Evolutionary conservation across 2,329 filamentous ascomycete genomes (phyloP).

Genomic region (Fulvia fulva): DNA sequence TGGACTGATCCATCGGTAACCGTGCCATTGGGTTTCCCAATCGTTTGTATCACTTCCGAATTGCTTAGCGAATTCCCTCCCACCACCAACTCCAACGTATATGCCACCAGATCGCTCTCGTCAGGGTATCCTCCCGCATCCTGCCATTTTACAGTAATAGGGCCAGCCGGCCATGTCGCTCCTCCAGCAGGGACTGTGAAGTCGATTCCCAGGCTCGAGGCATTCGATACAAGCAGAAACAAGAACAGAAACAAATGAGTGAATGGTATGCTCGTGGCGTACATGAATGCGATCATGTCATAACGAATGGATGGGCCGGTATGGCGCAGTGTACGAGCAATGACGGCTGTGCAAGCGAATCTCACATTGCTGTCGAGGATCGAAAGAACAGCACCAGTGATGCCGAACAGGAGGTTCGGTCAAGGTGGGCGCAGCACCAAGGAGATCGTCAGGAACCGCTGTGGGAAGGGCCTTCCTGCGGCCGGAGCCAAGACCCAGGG

Average conservation of each 20-base stretch:
- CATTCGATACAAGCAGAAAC: conserved; percentile 13
- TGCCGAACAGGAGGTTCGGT: not conserved
- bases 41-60: conserved; percentile 17
- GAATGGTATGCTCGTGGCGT: conserved; percentile 7
- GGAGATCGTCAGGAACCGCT: conserved; percentile 5
- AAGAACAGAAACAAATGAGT: conserved; percentile 13
- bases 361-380: conserved; percentile 1
- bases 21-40: conserved; percentile 10
- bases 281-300: conserved; percentile 7
- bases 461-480: no score
- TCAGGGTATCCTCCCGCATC: conserved; percentile 18
- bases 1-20: conserved; percentile 10
- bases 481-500: not conserved
- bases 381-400: not conserved
- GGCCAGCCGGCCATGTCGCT: conserved; percentile 17
- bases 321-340: not conserved
- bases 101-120: conserved; percentile 16
- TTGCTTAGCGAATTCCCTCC: conserved; percentile 20
- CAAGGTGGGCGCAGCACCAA: not conserved
- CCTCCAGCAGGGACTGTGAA: conserved; percentile 18
- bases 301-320: conserved; percentile 1
- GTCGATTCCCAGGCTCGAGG: conserved; percentile 12
- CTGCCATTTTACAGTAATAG: conserved; percentile 17
- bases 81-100: conserved; percentile 17
- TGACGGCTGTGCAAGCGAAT: not conserved